A percentile compares a stretch with the other conserved stretches of the same genome.
Conservation (phyloP, 257 asterid species). For the Primulina tabacum region DNA sequence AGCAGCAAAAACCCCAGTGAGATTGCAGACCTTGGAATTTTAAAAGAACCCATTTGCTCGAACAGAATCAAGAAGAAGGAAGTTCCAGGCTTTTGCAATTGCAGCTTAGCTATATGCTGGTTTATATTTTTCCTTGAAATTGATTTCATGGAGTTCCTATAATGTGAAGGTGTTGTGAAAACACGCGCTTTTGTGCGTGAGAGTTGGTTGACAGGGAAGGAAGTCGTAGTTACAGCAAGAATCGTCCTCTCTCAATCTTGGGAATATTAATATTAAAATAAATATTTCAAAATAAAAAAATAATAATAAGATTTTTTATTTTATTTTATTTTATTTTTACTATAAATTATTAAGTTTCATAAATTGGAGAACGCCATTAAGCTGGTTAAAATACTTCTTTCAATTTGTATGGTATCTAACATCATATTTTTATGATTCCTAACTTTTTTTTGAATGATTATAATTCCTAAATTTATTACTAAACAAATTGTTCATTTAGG, state of each 20-base stretch:
- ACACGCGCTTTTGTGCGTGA: not conserved
- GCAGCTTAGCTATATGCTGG: not conserved
- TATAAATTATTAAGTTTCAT: no score
- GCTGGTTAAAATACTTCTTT: no score
- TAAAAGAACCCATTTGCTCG: slow-evolving; percentile 35
- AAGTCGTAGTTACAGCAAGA: not conserved
- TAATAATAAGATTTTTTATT: no score
- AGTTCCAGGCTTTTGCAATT: not conserved
- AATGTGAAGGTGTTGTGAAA: not conserved
- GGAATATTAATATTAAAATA: no score
- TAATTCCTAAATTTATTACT: no score
- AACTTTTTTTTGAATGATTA: no score
- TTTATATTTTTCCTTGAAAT: not conserved
- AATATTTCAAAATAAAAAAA: no score
- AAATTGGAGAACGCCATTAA: no score
- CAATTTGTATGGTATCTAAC: no score
- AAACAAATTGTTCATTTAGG: no score
- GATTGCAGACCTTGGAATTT: slow-evolving; percentile 27
- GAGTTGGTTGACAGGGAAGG: not conserved
- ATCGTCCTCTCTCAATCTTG: not conserved
- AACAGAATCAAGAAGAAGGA: not conserved
- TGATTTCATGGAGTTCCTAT: not conserved
- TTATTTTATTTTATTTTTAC: no score
- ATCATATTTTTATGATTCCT: no score
- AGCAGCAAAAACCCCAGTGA: slow-evolving; percentile 40